Conservation (phyloP, 345 rosid genomes). For the Hibiscus syriacus region DNA sequence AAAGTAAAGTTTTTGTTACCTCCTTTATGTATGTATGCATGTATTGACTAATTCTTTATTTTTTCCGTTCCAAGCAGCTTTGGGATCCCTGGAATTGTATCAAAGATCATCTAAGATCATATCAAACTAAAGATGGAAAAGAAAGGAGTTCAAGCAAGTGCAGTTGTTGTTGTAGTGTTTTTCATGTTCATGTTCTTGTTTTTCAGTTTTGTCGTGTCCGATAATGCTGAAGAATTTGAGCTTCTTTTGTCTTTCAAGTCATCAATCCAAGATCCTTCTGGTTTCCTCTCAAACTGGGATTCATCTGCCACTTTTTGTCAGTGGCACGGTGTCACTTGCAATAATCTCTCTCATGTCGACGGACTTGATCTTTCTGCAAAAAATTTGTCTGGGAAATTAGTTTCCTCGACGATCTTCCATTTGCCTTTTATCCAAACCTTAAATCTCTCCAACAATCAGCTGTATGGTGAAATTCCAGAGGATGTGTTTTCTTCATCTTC, state of each 20-base stretch:
- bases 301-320: constrained; percentile 44
- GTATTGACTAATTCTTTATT: constrained; percentile 6
- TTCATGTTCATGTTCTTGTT: constrained; percentile 23
- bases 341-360: constrained; percentile 38
- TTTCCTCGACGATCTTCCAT: constrained; percentile 37
- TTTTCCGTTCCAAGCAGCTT: constrained; percentile 30
- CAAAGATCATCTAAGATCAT: constrained; percentile 9
- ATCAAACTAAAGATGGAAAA: constrained; percentile 17
- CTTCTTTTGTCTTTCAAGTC: constrained; percentile 64
- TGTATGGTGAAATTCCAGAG: constrained; percentile 46
- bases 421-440: constrained; percentile 46
- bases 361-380: constrained; percentile 45
- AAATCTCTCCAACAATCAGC: constrained; percentile 59
- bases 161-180: constrained; percentile 10
- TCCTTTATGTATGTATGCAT: background rate
- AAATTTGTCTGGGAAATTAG: constrained; percentile 51
- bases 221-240: constrained; percentile 43
- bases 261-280: constrained; percentile 54
- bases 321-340: constrained; percentile 73
- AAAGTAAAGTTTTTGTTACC: too few species aligned
- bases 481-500: constrained; percentile 43
- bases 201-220: constrained; percentile 20
- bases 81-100: background rate
- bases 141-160: constrained; percentile 14
- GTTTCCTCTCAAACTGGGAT: constrained; percentile 59